Conservation (phyloP, 768 basidiomycete genomes). For the Boletus subparvulus region DNA sequence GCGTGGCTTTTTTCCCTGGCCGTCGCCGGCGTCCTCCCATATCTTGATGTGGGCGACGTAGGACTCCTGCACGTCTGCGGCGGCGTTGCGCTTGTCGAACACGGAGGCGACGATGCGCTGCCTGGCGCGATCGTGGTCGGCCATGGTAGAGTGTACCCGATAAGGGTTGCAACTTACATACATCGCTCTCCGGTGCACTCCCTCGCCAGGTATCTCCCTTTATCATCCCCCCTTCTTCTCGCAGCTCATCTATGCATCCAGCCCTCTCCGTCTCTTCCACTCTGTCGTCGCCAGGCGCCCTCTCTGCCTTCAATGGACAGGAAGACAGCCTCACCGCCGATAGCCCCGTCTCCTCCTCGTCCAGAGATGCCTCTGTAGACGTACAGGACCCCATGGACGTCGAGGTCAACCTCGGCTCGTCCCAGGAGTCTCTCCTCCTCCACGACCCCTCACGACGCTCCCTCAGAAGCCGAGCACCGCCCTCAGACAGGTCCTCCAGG, state of each 20-base stretch:
- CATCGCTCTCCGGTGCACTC: neutral
- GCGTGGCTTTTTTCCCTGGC: slow-evolving; percentile 76
- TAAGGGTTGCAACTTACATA: slow-evolving; percentile 1
- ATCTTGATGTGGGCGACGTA: slow-evolving; percentile 92
- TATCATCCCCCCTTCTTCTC: neutral
- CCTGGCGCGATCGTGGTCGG: slow-evolving; percentile 50
- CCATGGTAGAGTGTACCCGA: slow-evolving; percentile 26
- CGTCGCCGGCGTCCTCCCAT: slow-evolving; percentile 82
- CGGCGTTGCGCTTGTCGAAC: slow-evolving; percentile 69
- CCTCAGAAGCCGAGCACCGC: slow-evolving; percentile 23
- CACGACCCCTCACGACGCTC: slow-evolving; percentile 28
- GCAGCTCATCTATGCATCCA: slow-evolving; percentile 13
- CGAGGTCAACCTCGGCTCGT: slow-evolving; percentile 23
- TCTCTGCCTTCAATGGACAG: slow-evolving; percentile 33
- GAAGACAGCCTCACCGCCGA: slow-evolving; percentile 30
- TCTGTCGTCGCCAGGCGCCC: slow-evolving; percentile 32
- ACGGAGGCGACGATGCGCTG: slow-evolving; percentile 81
- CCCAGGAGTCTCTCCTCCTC: slow-evolving; percentile 28
- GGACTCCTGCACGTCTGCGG: slow-evolving; percentile 65
- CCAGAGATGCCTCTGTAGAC: slow-evolving; percentile 34
- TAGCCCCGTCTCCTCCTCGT: slow-evolving; percentile 33
- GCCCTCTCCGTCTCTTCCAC: slow-evolving; percentile 28
- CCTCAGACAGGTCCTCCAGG: slow-evolving; percentile 26
- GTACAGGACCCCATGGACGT: slow-evolving; percentile 26
- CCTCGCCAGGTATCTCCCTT: slow-evolving; percentile 9